phyloP scores from a whole-genome alignment of 176 grass and related monocot genomes.

The Ananas comosus region DNA sequence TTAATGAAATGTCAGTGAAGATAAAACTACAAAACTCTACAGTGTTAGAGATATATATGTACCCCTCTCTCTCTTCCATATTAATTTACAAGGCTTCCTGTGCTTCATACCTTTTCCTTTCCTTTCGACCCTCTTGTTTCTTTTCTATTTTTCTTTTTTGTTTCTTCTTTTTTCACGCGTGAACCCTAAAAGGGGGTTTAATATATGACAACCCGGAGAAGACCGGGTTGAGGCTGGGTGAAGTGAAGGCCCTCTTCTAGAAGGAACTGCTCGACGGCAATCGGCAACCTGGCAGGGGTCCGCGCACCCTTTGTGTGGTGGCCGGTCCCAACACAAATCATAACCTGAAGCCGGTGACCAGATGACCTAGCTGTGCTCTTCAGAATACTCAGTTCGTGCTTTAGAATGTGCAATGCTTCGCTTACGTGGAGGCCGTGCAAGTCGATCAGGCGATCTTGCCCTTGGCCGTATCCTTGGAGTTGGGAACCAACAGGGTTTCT shows the following conservation, averaged over 20 bases:
- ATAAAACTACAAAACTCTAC: neutral
- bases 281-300: slow-evolving; percentile 64
- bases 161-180: slow-evolving; percentile 13
- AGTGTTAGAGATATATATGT: neutral
- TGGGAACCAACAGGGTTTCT: slow-evolving; percentile 48
- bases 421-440: slow-evolving; percentile 81
- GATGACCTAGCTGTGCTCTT: slow-evolving; percentile 42
- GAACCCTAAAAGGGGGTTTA: slow-evolving; percentile 39
- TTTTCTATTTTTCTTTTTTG: neutral
- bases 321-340: slow-evolving; percentile 85
- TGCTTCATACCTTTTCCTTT: slow-evolving; percentile 2
- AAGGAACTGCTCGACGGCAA: slow-evolving; percentile 75
- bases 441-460: slow-evolving; percentile 60
- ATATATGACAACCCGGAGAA: slow-evolving; percentile 69
- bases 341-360: slow-evolving; percentile 62
- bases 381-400: slow-evolving; percentile 52
- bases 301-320: slow-evolving; percentile 93
- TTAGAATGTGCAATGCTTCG: slow-evolving; percentile 71
- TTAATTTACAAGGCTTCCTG: neutral
- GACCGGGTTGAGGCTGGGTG: slow-evolving; percentile 73
- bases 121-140: neutral
- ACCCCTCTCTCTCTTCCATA: neutral
- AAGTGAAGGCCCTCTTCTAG: slow-evolving; percentile 69
- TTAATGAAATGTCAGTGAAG: neutral
- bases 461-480: slow-evolving; percentile 12